A percentile compares a stretch with the other conserved stretches of the same genome.
phyloP scores from a whole-genome alignment of 345 rosid species.

The Arabidopsis arenosa region DNA sequence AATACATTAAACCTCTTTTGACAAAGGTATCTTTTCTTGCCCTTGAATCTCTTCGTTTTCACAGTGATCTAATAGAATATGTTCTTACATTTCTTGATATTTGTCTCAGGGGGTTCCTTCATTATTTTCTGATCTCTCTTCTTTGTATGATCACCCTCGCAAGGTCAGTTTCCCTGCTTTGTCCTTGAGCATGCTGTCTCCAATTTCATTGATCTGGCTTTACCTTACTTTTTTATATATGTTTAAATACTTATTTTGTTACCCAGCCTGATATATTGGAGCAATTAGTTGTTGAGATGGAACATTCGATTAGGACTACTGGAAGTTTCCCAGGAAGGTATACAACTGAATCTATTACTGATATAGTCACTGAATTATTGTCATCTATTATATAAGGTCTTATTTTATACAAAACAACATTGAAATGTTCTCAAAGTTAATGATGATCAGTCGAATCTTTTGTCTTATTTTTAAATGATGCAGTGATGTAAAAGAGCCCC shows the following conservation, averaged over 20 bases:
- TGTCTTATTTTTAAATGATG: constrained; percentile 25
- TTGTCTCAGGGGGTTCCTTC: constrained; percentile 92
- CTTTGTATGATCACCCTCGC: constrained; percentile 78
- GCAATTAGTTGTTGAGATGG: constrained; percentile 82
- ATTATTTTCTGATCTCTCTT: constrained; percentile 92
- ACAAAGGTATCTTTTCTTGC: constrained; percentile 63
- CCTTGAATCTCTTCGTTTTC: constrained; percentile 16
- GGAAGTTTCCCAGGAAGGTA: constrained; percentile 90
- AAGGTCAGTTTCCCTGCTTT: constrained; percentile 63
- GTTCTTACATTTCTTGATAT: constrained; percentile 33
- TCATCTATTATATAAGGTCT: constrained; percentile 7
- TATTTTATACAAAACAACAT: background rate
- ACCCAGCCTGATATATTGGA: constrained; percentile 87
- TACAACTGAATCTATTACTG: constrained; percentile 31
- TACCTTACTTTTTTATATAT: constrained; percentile 13
- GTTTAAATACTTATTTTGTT: constrained; percentile 19
- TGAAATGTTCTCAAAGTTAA: constrained; percentile 8
- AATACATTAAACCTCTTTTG: constrained; percentile 81
- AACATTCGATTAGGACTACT: constrained; percentile 68
- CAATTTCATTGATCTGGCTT: constrained; percentile 19
- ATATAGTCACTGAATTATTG: background rate
- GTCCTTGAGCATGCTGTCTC: constrained; percentile 24
- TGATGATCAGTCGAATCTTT: background rate
- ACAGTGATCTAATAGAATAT: constrained; percentile 13
- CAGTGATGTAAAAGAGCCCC: constrained; percentile 93